Conservation (phyloP, 2,329 filamentous ascomycete species). For the Fusarium sp. region DNA sequence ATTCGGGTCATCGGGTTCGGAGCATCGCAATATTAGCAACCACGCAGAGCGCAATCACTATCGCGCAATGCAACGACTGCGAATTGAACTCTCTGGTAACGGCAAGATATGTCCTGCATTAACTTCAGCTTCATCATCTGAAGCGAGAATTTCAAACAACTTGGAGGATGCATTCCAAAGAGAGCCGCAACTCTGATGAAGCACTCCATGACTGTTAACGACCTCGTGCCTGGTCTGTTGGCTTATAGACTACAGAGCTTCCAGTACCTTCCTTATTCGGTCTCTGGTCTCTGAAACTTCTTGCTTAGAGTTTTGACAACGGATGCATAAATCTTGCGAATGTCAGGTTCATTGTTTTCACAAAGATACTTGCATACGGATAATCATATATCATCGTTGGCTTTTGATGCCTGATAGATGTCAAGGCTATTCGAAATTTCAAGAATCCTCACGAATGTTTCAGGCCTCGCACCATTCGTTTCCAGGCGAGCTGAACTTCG, state of each 20-base stretch:
- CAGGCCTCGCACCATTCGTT: slow-evolving; percentile 48
- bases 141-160: background rate
- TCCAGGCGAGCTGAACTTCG: slow-evolving; percentile 55
- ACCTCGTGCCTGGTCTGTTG: slow-evolving; percentile 12
- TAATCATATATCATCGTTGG: background rate
- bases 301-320: background rate
- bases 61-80: slow-evolving; percentile 33
- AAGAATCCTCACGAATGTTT: slow-evolving; percentile 10
- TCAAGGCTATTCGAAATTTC: background rate
- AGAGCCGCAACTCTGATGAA: slow-evolving; percentile 18
- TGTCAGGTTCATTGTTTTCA: background rate
- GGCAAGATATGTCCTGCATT: background rate
- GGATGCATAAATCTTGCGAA: background rate
- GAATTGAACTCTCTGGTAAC: background rate
- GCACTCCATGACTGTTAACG: slow-evolving; percentile 24
- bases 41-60: background rate
- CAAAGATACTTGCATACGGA: background rate
- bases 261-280: background rate
- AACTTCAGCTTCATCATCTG: background rate
- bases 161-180: background rate
- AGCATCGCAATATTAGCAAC: slow-evolving; percentile 15
- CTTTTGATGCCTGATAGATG: background rate
- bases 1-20: slow-evolving; percentile 39
- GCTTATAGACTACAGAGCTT: background rate
- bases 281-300: background rate